phyloP scores from a whole-genome alignment of 495 filamentous ascomycete species.

The Penicillium crystallinum region DNA sequence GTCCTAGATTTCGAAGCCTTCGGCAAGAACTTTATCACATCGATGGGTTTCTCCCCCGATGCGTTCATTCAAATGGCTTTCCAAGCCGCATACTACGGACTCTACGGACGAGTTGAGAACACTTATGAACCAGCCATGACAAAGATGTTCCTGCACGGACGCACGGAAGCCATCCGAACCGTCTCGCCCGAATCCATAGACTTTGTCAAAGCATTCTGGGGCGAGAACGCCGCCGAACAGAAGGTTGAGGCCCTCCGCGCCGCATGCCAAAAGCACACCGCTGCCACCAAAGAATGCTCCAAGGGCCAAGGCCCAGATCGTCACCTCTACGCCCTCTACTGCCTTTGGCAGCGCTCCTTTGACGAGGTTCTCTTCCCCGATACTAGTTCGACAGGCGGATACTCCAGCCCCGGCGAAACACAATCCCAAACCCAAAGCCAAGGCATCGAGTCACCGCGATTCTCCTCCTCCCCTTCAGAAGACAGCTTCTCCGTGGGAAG shows the following conservation, averaged over 20 bases:
- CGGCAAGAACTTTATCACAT: conserved; percentile 96
- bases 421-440: neutral
- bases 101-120: conserved; percentile 90
- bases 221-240: conserved; percentile 69
- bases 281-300: conserved; percentile 77
- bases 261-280: conserved; percentile 76
- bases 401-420: conserved; percentile 45
- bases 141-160: conserved; percentile 85
- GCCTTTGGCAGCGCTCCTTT: conserved; percentile 85
- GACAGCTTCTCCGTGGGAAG: conserved; percentile 34
- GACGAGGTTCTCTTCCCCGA: conserved; percentile 63
- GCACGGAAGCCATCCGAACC: conserved; percentile 87
- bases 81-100: conserved; percentile 96
- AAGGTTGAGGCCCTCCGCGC: conserved; percentile 82
- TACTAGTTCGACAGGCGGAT: conserved; percentile 51
- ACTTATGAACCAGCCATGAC: conserved; percentile 99
- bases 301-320: conserved; percentile 91
- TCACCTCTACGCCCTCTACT: conserved; percentile 91
- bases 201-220: conserved; percentile 94
- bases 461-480: conserved; percentile 38
- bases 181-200: conserved; percentile 76
- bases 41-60: conserved; percentile 93
- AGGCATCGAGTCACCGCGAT: conserved; percentile 49
- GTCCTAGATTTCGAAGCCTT: conserved; percentile 85
- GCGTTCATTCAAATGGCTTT: conserved; percentile 99